Conservation (phyloP, 2,329 filamentous ascomycete genomes). For the Scytalidium lignicola region DNA sequence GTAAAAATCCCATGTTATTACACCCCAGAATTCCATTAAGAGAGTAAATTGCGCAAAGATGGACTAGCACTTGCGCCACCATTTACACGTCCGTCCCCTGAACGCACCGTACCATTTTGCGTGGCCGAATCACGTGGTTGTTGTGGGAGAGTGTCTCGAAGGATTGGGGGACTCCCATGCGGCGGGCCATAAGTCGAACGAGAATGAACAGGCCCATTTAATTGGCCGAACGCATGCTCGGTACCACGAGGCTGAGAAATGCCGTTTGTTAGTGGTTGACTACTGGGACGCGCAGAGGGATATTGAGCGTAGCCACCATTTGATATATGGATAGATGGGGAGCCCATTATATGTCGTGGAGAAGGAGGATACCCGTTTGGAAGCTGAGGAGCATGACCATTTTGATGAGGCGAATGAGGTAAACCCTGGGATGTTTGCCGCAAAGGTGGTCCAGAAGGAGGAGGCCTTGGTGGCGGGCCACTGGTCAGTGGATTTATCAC, state of each 20-base stretch:
- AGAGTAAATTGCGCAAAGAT: slow-evolving; percentile 68
- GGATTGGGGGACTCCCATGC: slow-evolving; percentile 23
- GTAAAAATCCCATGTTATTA: not conserved
- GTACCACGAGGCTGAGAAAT: slow-evolving; percentile 35
- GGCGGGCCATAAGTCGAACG: slow-evolving; percentile 31
- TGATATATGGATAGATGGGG: slow-evolving; percentile 19
- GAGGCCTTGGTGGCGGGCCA: slow-evolving; percentile 21
- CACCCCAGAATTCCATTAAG: slow-evolving; percentile 34
- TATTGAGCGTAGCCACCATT: slow-evolving; percentile 24
- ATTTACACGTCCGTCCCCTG: slow-evolving; percentile 40
- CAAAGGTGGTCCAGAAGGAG: slow-evolving; percentile 26
- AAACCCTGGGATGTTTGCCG: slow-evolving; percentile 16
- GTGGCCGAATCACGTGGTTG: slow-evolving; percentile 15
- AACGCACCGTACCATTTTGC: slow-evolving; percentile 25
- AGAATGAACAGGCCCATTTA: slow-evolving; percentile 37
- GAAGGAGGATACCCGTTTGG: slow-evolving; percentile 36
- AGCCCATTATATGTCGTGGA: slow-evolving; percentile 17
- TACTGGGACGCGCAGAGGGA: slow-evolving; percentile 24
- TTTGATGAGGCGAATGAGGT: slow-evolving; percentile 39
- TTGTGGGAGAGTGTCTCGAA: slow-evolving; percentile 25
- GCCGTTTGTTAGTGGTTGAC: slow-evolving; percentile 29
- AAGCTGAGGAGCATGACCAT: slow-evolving; percentile 38
- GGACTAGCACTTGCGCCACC: slow-evolving; percentile 74
- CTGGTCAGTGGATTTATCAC: slow-evolving; percentile 47
- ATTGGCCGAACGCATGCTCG: slow-evolving; percentile 43